phyloP scores from a whole-genome alignment of 2,329 filamentous ascomycete species.

The Fusarium heterosporum region DNA sequence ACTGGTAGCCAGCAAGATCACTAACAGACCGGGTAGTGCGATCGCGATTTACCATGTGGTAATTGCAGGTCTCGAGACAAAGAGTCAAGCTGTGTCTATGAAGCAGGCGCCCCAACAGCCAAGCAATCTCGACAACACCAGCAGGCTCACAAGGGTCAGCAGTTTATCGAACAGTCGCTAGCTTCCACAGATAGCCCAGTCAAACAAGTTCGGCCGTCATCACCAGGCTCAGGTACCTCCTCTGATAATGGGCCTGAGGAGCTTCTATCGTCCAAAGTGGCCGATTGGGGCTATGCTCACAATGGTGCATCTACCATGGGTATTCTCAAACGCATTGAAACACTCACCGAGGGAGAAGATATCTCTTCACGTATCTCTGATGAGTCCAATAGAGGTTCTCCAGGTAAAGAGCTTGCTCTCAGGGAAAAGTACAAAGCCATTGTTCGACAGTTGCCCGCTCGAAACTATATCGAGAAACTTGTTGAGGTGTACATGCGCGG shows the following conservation, averaged over 20 bases:
- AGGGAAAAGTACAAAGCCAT: slow-evolving; percentile 69
- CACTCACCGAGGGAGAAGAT: slow-evolving; percentile 50
- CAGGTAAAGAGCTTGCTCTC: slow-evolving; percentile 53
- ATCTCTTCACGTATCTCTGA: slow-evolving; percentile 2
- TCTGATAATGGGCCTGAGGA: slow-evolving; percentile 37
- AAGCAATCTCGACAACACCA: slow-evolving; percentile 41
- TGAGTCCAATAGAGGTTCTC: slow-evolving; percentile 14
- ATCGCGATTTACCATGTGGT: slow-evolving; percentile 68
- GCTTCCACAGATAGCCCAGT: background rate
- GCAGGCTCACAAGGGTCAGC: slow-evolving; percentile 8
- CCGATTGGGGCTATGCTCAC: slow-evolving; percentile 66
- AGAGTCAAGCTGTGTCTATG: slow-evolving; percentile 67
- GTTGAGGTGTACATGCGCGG: slow-evolving; percentile 66
- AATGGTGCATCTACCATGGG: slow-evolving; percentile 64
- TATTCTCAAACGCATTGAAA: slow-evolving; percentile 67
- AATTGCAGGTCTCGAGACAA: slow-evolving; percentile 70
- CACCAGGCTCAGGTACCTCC: background rate
- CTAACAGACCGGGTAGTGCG: slow-evolving; percentile 58
- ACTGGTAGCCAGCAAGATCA: background rate
- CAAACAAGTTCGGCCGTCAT: slow-evolving; percentile 1
- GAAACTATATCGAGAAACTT: slow-evolving; percentile 65
- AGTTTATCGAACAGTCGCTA: background rate
- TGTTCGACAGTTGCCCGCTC: slow-evolving; percentile 68
- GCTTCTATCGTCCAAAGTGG: slow-evolving; percentile 57
- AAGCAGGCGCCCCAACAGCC: slow-evolving; percentile 61